phyloP scores from a whole-genome alignment of 2,329 filamentous ascomycete species.

The Colletotrichum melonis region DNA sequence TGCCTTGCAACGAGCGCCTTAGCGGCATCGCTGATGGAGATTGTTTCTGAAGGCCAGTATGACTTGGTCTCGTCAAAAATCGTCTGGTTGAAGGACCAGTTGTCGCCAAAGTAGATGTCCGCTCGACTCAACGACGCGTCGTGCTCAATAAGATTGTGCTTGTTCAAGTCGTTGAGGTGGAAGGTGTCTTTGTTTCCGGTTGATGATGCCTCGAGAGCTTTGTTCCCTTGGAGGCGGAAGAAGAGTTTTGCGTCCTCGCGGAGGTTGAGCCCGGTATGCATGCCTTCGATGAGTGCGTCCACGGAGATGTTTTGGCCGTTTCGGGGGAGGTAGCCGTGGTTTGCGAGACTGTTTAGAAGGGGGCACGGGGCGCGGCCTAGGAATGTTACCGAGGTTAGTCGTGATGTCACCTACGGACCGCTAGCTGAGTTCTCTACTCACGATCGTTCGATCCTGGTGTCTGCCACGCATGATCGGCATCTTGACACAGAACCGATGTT shows the following conservation, averaged over 20 bases:
- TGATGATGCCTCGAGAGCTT: conserved; percentile 13
- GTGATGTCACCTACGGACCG: neutral
- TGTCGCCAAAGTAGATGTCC: conserved; percentile 43
- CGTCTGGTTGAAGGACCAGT: conserved; percentile 42
- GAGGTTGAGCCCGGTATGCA: conserved; percentile 31
- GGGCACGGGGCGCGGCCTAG: conserved; percentile 35
- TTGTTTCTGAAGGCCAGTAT: conserved; percentile 1
- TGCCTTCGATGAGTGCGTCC: conserved; percentile 32
- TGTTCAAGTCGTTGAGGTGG: conserved; percentile 41
- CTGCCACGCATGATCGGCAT: conserved; percentile 7
- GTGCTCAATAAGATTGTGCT: conserved; percentile 36
- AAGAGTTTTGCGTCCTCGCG: conserved; percentile 33
- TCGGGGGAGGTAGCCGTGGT: conserved; percentile 43
- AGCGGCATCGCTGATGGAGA: conserved; percentile 37
- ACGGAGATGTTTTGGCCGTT: conserved; percentile 39
- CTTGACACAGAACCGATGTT: conserved; percentile 1
- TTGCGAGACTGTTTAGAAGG: conserved; percentile 41
- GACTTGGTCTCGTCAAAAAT: conserved; percentile 39
- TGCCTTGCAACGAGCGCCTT: conserved; percentile 39
- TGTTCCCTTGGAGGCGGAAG: conserved; percentile 31
- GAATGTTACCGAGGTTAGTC: too few relatives aligned
- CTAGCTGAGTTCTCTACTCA: neutral
- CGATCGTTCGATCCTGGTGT: conserved; percentile 2
- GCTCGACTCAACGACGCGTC: conserved; percentile 37
- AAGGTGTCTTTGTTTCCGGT: conserved; percentile 31